Evolutionary conservation across 306 rosid genomes (phyloP).

Genomic region (Dryas octopetala): DNA sequence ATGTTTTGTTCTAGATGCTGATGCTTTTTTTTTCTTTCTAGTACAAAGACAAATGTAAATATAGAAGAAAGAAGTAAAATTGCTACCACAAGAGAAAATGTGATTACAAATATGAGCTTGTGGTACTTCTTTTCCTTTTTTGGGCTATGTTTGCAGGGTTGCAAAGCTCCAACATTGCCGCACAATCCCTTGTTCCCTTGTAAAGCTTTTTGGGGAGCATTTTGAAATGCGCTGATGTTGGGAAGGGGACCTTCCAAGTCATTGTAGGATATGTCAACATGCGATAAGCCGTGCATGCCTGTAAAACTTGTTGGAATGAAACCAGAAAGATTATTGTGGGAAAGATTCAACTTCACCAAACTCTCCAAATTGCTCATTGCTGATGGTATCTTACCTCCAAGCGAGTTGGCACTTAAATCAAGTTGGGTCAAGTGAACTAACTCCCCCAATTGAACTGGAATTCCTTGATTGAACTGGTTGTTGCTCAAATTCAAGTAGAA

Average conservation of each 20-base stretch:
- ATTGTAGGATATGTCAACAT: background rate
- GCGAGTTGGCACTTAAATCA: background rate
- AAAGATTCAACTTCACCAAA: background rate
- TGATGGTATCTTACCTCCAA: background rate
- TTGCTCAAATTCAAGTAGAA: background rate
- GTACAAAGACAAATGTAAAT: background rate
- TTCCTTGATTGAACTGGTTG: background rate
- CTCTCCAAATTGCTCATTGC: background rate
- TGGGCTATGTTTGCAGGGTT: background rate
- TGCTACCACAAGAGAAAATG: background rate
- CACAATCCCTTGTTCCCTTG: background rate
- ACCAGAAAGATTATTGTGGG: conserved; percentile 8
- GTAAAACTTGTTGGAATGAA: background rate
- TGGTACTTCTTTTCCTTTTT: background rate
- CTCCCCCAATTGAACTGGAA: background rate
- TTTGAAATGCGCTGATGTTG: background rate
- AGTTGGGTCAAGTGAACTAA: background rate
- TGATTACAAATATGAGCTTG: background rate
- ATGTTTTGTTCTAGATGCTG: no score
- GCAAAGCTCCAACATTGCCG: background rate
- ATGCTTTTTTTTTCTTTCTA: background rate
- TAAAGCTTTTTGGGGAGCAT: background rate
- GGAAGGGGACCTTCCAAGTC: conserved; percentile 15
- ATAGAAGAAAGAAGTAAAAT: background rate
- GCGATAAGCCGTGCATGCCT: background rate